These are phyloP conservation scores for Pyrus hybrid DNA, from an alignment of 331 rosid genomes.

Conservation along the genomic window DNA sequence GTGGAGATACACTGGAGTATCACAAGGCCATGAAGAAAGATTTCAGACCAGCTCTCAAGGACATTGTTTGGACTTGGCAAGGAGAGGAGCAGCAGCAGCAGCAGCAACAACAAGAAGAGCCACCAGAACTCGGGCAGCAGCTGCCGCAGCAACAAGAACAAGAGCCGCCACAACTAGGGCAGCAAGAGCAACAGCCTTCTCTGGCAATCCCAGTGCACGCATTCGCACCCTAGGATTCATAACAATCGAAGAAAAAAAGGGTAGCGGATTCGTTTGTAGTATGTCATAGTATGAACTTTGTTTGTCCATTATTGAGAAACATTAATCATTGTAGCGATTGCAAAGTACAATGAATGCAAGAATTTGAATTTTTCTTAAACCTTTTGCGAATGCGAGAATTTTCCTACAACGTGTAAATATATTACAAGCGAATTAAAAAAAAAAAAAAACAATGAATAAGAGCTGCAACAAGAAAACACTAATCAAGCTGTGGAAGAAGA, in stretches of 20 bases:
- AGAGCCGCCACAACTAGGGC: slow-evolving; percentile 12
- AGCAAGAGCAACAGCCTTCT: slow-evolving; percentile 6
- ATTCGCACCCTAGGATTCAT: slow-evolving; percentile 8
- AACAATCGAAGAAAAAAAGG: neutral
- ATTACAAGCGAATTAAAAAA: neutral
- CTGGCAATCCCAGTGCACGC: slow-evolving; percentile 9
- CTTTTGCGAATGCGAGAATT: too few species aligned
- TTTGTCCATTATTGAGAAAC: neutral
- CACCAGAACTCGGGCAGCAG: slow-evolving; percentile 7
- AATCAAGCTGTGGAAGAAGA: neutral
- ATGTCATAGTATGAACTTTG: slow-evolving; percentile 3
- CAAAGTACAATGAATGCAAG: neutral
- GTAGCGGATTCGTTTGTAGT: slow-evolving; percentile 7
- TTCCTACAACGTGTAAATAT: neutral
- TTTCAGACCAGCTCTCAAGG: slow-evolving; percentile 71
- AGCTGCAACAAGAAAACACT: neutral
- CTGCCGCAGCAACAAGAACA: slow-evolving; percentile 1
- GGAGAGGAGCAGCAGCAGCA: slow-evolving; percentile 47
- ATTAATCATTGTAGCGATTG: neutral
- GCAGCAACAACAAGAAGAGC: slow-evolving; percentile 11
- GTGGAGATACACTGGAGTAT: slow-evolving; percentile 73
- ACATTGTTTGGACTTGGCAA: slow-evolving; percentile 80
- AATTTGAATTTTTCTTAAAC: neutral
- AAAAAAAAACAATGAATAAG: neutral
- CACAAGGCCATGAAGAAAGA: slow-evolving; percentile 52